Percentiles rank a stretch among this genome's conserved stretches.
phyloP scores from a whole-genome alignment of 768 basidiomycete species.

The Tulasnella sp. region DNA sequence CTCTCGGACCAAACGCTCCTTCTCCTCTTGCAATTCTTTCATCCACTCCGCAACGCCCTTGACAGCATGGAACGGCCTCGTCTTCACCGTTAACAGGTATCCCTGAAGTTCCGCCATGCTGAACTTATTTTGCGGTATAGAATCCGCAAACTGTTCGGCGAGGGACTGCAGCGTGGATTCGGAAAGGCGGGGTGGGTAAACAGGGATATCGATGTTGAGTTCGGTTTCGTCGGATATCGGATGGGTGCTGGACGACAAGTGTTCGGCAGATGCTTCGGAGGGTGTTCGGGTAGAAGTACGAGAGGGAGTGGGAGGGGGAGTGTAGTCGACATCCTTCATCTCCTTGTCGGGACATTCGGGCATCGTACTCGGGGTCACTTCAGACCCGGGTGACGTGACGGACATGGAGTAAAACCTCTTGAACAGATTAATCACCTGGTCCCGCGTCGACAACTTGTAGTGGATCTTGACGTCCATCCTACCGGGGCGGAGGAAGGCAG shows the following conservation, averaged over 20 bases:
- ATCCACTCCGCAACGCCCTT: constrained; percentile 32
- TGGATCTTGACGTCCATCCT: constrained; percentile 43
- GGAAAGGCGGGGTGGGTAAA: constrained; percentile 1
- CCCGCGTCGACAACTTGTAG: constrained; percentile 37
- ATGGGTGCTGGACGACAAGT: neutral
- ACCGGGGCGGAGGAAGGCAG: constrained; percentile 45
- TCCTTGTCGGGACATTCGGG: no score
- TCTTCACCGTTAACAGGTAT: constrained; percentile 35
- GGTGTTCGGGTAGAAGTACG: neutral
- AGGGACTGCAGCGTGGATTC: constrained; percentile 22
- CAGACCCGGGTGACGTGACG: neutral
- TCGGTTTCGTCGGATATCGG: constrained; percentile 2
- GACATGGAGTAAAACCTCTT: constrained; percentile 33
- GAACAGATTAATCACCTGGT: constrained; percentile 40
- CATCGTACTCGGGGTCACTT: no score
- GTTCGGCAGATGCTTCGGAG: neutral
- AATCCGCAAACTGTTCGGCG: constrained; percentile 32
- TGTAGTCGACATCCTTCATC: neutral
- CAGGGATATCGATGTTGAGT: constrained; percentile 3
- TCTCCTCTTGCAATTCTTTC: constrained; percentile 27
- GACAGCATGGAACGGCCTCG: constrained; percentile 23
- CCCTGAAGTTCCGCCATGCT: constrained; percentile 52
- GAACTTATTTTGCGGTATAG: constrained; percentile 38
- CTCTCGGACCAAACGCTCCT: constrained; percentile 24
- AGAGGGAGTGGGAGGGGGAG: constrained; percentile 1